phyloP scores from a whole-genome alignment of 2,329 filamentous ascomycete genomes.

The Ophiocordyceps camponoti-floridani region DNA sequence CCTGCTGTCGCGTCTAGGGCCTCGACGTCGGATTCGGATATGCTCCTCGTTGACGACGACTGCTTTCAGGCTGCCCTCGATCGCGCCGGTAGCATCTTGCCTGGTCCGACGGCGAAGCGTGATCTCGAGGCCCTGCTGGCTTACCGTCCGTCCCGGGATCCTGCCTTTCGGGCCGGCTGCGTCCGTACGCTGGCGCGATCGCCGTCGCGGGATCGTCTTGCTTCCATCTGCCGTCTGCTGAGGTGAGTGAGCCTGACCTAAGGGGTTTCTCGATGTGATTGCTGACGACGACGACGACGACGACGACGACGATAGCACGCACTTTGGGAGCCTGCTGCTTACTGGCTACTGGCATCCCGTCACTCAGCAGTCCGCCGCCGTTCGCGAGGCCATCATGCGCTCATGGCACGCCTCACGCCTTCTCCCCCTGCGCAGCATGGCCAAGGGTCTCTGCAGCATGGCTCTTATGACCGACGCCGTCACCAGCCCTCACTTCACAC shows the following conservation, averaged over 20 bases:
- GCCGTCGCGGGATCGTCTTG: conserved; percentile 19
- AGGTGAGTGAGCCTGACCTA: too few species aligned
- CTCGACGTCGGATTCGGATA: conserved; percentile 15
- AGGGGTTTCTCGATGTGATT: too few species aligned
- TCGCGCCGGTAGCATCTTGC: conserved; percentile 16
- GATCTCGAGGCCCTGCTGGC: conserved; percentile 33
- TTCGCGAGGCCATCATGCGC: conserved; percentile 43
- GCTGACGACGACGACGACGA: too few species aligned
- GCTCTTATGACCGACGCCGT: conserved; percentile 36
- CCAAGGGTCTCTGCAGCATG: conserved; percentile 35
- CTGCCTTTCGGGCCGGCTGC: conserved; percentile 32
- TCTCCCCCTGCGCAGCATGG: conserved; percentile 32
- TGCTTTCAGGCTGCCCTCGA: conserved; percentile 29
- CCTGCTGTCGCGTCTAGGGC: conserved; percentile 33
- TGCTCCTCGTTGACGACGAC: conserved; percentile 23
- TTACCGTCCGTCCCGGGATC: conserved; percentile 30
- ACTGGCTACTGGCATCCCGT: conserved; percentile 50
- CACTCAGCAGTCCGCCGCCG: conserved; percentile 37
- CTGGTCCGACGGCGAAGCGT: conserved; percentile 19
- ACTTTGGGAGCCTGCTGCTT: conserved; percentile 42
- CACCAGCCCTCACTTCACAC: conserved; percentile 33
- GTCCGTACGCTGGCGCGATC: conserved; percentile 21
- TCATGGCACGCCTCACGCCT: conserved; percentile 43
- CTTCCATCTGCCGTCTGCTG: conserved; percentile 19
- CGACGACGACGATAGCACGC: conserved; percentile 26